These are phyloP conservation scores for Sarocladium oryzae DNA, from an alignment of 2,329 filamentous ascomycete genomes.

Conservation along the genomic window DNA sequence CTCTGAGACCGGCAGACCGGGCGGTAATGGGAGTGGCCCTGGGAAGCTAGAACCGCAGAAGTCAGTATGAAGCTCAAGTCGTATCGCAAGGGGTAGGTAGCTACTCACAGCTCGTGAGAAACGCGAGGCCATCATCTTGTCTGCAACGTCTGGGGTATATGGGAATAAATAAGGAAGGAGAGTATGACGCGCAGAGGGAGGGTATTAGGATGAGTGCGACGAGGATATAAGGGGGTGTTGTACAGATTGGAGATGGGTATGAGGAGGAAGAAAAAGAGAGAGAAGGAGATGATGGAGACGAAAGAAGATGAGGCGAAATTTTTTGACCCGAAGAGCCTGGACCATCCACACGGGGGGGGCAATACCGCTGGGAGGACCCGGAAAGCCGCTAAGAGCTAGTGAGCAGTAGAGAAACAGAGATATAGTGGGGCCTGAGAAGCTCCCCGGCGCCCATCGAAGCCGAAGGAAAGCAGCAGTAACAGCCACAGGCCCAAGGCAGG, in stretches of 20 bases:
- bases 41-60: constrained; percentile 54
- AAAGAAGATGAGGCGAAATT: constrained; percentile 23
- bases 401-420: neutral
- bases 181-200: constrained; percentile 26
- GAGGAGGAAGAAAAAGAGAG: constrained; percentile 19
- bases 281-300: constrained; percentile 18
- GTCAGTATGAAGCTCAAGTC: constrained; percentile 16
- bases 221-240: constrained; percentile 21
- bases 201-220: constrained; percentile 15
- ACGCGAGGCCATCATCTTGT: constrained; percentile 66
- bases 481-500: neutral
- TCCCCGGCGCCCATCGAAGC: constrained; percentile 21
- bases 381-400: neutral
- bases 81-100: constrained; percentile 9
- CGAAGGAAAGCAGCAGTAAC: constrained; percentile 31
- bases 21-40: constrained; percentile 64
- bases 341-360: constrained; percentile 5
- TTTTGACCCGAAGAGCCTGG: constrained; percentile 21
- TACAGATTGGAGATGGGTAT: constrained; percentile 18
- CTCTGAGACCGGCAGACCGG: constrained; percentile 61
- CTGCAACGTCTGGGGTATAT: constrained; percentile 27
- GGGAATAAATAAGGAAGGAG: constrained; percentile 24
- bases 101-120: constrained; percentile 68
- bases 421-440: constrained; percentile 6
- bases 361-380: neutral